Evolutionary conservation across 2,329 filamentous ascomycete genomes (phyloP).

Genomic region (Aspergillus caelatus): DNA sequence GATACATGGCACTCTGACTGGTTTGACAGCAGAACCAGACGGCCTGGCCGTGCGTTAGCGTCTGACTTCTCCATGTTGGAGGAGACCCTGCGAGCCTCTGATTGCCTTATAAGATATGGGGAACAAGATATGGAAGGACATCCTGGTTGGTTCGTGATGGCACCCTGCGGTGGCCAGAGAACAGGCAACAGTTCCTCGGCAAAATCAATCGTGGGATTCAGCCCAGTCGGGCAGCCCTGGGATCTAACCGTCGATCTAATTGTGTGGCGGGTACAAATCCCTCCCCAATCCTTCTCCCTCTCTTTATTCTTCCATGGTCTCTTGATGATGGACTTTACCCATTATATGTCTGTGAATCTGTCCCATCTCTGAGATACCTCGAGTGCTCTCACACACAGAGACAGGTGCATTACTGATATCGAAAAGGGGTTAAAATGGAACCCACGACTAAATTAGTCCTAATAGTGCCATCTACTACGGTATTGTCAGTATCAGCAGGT

Average conservation of each 20-base stretch:
- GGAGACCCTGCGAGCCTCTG: background rate
- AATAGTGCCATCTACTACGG: background rate
- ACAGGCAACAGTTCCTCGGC: slow-evolving; percentile 3
- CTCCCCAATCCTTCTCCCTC: background rate
- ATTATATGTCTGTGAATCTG: background rate
- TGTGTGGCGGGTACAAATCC: background rate
- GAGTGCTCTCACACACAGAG: background rate
- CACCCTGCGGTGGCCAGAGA: background rate
- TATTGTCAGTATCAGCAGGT: background rate
- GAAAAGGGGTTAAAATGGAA: background rate
- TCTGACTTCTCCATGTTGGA: background rate
- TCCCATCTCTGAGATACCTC: background rate
- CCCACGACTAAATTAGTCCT: background rate
- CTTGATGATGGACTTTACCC: background rate
- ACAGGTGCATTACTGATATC: background rate
- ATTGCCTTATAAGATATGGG: background rate
- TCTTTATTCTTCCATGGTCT: background rate
- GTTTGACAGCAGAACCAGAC: background rate
- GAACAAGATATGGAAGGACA: background rate
- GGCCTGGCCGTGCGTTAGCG: background rate
- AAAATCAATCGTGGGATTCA: background rate
- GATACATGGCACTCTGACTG: background rate
- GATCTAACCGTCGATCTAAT: background rate
- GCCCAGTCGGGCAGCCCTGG: slow-evolving; percentile 1
- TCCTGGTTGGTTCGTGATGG: background rate